Conservation (phyloP, 305 asterid species). For the Fraxinus velutina region DNA sequence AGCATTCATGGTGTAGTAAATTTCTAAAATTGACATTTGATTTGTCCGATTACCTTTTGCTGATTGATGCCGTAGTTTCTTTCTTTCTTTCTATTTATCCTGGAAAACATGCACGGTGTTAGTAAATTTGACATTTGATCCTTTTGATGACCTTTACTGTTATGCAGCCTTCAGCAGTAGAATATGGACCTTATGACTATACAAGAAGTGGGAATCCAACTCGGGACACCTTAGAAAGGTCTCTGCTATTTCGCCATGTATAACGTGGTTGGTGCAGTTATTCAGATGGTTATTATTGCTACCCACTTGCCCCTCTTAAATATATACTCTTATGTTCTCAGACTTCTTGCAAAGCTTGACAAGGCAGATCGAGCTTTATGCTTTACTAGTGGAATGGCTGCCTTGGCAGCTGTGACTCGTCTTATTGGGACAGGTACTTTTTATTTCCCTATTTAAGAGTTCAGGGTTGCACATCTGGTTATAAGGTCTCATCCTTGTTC, state of each 20-base stretch:
- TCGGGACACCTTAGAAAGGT: conserved; percentile 82
- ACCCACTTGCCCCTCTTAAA: background rate
- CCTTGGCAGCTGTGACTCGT: conserved; percentile 76
- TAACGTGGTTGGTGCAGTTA: conserved; percentile 18
- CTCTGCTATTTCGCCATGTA: conserved; percentile 15
- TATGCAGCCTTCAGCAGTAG: conserved; percentile 85
- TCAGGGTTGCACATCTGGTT: background rate
- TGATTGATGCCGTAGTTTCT: background rate
- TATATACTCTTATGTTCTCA: conserved; percentile 31
- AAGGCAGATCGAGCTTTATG: conserved; percentile 82
- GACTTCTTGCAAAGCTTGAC: conserved; percentile 87
- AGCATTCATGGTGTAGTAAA: background rate
- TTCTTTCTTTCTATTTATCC: background rate
- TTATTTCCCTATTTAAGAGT: background rate
- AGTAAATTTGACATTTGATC: background rate
- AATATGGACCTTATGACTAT: conserved; percentile 70
- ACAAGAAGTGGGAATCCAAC: conserved; percentile 98
- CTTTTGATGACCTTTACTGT: background rate
- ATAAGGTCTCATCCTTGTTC: background rate
- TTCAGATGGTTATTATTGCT: background rate
- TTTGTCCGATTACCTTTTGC: background rate
- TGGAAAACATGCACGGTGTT: background rate
- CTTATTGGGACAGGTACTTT: conserved; percentile 65
- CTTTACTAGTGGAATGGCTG: conserved; percentile 98
- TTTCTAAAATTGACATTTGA: background rate